phyloP scores from a whole-genome alignment of 2,329 filamentous ascomycete genomes.

The Chaetoscypha palmicola region DNA sequence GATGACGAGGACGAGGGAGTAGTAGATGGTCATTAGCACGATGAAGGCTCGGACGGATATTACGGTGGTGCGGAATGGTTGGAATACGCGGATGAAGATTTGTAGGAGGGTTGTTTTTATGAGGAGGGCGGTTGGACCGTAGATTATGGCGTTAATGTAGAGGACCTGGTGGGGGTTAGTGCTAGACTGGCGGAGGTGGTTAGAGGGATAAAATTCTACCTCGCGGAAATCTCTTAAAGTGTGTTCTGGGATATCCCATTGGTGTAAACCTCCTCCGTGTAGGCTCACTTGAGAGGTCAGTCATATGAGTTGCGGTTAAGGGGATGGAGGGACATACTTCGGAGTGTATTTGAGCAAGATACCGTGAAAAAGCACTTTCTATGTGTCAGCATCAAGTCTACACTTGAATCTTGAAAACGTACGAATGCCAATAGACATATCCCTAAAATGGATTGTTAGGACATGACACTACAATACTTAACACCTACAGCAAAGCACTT shows the following conservation, averaged over 20 bases:
- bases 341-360: too few relatives aligned
- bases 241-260: constrained; percentile 11
- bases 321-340: too few relatives aligned
- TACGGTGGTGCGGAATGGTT: background rate
- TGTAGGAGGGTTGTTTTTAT: constrained; percentile 14
- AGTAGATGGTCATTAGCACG: constrained; percentile 5
- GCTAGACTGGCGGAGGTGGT: background rate
- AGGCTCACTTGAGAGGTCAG: too few relatives aligned
- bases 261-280: constrained; percentile 12
- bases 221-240: constrained; percentile 5
- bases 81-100: constrained; percentile 10
- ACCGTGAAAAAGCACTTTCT: too few relatives aligned
- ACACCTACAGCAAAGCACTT: too few relatives aligned
- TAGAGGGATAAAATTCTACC: background rate
- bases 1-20: constrained; percentile 5
- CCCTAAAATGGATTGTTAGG: too few relatives aligned
- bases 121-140: constrained; percentile 9
- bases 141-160: constrained; percentile 8
- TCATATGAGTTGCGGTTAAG: too few relatives aligned
- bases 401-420: too few relatives aligned
- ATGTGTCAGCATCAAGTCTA: too few relatives aligned
- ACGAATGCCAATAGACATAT: too few relatives aligned
- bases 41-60: constrained; percentile 6
- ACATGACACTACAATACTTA: too few relatives aligned
- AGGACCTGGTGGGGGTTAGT: constrained; percentile 3